Conservation (phyloP, 2,329 filamentous ascomycete species). For the Epichloe aotearoae region DNA sequence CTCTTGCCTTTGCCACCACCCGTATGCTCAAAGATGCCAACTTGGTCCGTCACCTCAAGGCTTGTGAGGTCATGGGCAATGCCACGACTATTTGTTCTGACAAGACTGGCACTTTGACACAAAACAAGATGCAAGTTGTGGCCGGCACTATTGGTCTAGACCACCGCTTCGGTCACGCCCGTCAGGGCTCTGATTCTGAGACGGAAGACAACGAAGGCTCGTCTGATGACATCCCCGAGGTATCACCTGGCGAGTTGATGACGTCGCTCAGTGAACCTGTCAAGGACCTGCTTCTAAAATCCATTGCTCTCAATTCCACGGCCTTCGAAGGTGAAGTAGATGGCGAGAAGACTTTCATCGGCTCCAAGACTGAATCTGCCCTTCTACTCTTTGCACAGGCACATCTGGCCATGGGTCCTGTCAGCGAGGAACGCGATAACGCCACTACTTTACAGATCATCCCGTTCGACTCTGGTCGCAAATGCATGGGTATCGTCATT, state of each 20-base stretch:
- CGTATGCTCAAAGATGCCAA: constrained; percentile 70
- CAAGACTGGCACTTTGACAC: constrained; percentile 54
- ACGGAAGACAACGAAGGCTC: constrained; percentile 12
- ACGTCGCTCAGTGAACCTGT: constrained; percentile 31
- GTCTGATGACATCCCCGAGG: constrained; percentile 21
- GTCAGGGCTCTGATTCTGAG: constrained; percentile 13
- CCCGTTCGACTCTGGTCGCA: constrained; percentile 63
- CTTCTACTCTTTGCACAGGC: constrained; percentile 56
- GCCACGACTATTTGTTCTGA: constrained; percentile 58
- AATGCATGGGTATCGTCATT: constrained; percentile 54
- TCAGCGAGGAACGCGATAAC: constrained; percentile 50
- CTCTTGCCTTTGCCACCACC: constrained; percentile 63
- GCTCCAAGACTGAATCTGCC: constrained; percentile 67
- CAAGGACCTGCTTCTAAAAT: constrained; percentile 43
- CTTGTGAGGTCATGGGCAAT: constrained; percentile 73
- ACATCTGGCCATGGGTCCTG: constrained; percentile 51
- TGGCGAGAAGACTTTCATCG: constrained; percentile 52
- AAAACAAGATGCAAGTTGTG: constrained; percentile 58
- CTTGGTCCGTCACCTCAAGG: constrained; percentile 60
- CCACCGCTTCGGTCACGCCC: constrained; percentile 38
- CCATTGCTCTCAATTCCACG: constrained; percentile 55
- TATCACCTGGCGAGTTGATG: constrained; percentile 32
- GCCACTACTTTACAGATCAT: constrained; percentile 50
- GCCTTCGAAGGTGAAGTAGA: constrained; percentile 66
- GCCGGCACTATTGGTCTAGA: constrained; percentile 43